phyloP scores from a whole-genome alignment of 2,329 filamentous ascomycete species.

The Emmonsiellopsis sp. region DNA sequence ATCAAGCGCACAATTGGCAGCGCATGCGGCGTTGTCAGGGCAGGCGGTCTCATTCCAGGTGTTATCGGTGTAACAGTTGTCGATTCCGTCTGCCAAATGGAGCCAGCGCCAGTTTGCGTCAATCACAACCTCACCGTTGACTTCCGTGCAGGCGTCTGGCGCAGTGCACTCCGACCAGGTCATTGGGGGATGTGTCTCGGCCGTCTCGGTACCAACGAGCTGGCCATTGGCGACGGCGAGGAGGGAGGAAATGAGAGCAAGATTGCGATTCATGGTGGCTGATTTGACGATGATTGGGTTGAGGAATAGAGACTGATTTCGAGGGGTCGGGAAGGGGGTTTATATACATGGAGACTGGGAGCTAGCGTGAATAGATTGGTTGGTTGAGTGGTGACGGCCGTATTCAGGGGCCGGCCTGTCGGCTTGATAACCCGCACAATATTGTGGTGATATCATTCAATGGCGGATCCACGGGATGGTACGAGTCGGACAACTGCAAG shows the following conservation, averaged over 20 bases:
- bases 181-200: constrained; percentile 45
- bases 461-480: background rate
- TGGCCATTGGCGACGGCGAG: constrained; percentile 39
- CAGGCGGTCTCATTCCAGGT: constrained; percentile 42
- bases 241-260: constrained; percentile 37
- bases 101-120: constrained; percentile 54
- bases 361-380: too few species aligned
- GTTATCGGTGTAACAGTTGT: constrained; percentile 52
- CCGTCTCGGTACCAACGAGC: constrained; percentile 33
- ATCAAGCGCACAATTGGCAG: constrained; percentile 48
- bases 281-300: background rate
- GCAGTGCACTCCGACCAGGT: constrained; percentile 46
- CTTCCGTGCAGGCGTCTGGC: constrained; percentile 44
- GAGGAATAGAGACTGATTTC: background rate
- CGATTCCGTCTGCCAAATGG: constrained; percentile 39
- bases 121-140: constrained; percentile 45
- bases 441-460: background rate
- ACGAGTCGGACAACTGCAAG: background rate
- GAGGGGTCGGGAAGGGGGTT: background rate
- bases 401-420: background rate
- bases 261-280: constrained; percentile 11
- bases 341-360: background rate
- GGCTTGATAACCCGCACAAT: background rate
- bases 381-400: too few species aligned
- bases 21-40: constrained; percentile 42